Conservation (phyloP, 495 filamentous ascomycete species). For the Aspergillus heteromorphus region DNA sequence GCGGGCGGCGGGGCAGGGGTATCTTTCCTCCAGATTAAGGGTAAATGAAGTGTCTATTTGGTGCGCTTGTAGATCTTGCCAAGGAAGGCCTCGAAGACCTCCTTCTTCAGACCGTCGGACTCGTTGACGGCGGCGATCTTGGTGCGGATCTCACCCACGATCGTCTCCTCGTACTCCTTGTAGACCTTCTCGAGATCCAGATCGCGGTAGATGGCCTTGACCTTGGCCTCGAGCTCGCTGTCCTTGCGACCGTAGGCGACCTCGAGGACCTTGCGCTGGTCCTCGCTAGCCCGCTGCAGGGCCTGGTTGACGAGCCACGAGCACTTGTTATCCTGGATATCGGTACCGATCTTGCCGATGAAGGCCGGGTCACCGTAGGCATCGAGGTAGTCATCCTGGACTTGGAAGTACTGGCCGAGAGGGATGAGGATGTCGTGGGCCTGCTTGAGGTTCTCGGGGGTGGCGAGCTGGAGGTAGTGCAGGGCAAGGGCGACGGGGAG, state of each 20-base stretch:
- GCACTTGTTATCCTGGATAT: conserved; percentile 99
- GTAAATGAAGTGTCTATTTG: conserved; percentile 54
- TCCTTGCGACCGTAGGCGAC: conserved; percentile 90
- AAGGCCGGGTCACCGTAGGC: conserved; percentile 87
- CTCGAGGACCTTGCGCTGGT: conserved; percentile 75
- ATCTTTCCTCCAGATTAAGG: conserved; percentile 10
- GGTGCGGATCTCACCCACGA: conserved; percentile 63
- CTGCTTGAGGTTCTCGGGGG: conserved; percentile 75
- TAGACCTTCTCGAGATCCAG: conserved; percentile 77
- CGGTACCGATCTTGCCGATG: conserved; percentile 98
- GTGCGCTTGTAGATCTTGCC: conserved; percentile 95
- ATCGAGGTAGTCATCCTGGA: conserved; percentile 98
- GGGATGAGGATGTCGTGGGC: conserved; percentile 91
- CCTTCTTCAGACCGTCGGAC: conserved; percentile 78
- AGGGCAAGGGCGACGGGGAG: conserved; percentile 92
- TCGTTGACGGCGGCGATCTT: conserved; percentile 80
- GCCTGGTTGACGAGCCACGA: conserved; percentile 96
- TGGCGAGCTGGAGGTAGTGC: conserved; percentile 73
- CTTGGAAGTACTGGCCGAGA: conserved; percentile 98
- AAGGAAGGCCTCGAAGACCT: conserved; percentile 84
- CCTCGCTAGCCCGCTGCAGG: conserved; percentile 64
- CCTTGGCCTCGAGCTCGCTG: conserved; percentile 64
- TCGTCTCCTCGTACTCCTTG: conserved; percentile 80
- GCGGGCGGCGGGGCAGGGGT: conserved; percentile 7
- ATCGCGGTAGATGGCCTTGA: conserved; percentile 85